Base-by-base conservation (phyloP, 306 rosid genomes). In the Trifolium subterraneum region DNA sequence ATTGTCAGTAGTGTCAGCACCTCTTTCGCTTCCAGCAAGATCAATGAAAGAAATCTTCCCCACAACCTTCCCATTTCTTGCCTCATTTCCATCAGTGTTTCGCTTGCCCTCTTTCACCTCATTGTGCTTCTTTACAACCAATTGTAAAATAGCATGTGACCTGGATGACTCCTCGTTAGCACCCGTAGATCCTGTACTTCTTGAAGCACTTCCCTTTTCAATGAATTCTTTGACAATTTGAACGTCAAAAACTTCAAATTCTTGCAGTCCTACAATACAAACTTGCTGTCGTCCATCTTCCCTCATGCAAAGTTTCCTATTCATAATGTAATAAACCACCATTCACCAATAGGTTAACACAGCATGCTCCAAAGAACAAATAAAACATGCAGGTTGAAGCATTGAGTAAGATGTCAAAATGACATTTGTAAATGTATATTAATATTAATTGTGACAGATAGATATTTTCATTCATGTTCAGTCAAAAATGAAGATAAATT, bases 21-120 rank as follows among this genome's bases (percentile, higher is more conserved):
- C 99, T 84, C 99, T 90, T 90, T 95, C 99, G 80, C 98, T 95
- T 51, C 99, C 99, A 72, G 99, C 99, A 72, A 95, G 96, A 89
- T 95, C 98, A 73, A 95, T 95, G 75, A 95, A 95, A 72, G 99
- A 95, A 79, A 95, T 82, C 79, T 95, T 95, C 74, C 99, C 99
- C 75, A 95, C 96, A 81, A 92, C 88, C 87, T 87, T 95, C 80
- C 92, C 98, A 80, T 64, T 71, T 85, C 83, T 88, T 74, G 88
- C 79, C 74, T 95, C 99, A 87, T 95, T 88, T 71, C 71, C 96
- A 64, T 95, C 98, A 80, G 72, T 84, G 82, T 86, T 86, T 74
- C 98, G 87, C 86, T 74, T 95, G 38, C 86, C 72, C 62, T 88
- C 97, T 79, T 92, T 95, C 38, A 92, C 87, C 87, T 88, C 97